Conservation (phyloP, 176 grass and related monocot species). For the Eragrostis nindensis region DNA sequence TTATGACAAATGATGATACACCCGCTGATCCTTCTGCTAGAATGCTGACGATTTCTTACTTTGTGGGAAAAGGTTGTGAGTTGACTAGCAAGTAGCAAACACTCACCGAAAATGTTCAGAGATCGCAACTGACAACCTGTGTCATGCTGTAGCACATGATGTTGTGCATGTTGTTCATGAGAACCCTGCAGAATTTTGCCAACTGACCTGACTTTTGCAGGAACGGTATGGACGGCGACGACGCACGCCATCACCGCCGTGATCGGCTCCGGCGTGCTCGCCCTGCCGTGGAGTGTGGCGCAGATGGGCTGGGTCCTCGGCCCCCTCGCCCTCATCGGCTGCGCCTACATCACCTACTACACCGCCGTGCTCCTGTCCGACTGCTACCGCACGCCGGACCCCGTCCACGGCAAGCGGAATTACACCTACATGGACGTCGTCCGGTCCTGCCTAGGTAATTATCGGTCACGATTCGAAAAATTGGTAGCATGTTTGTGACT, state of each 20-base stretch:
- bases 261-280: constrained; percentile 91
- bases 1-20: constrained; percentile 8
- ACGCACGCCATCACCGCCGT: constrained; percentile 88
- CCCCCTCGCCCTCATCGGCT: constrained; percentile 74
- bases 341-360: constrained; percentile 89
- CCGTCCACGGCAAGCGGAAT: constrained; percentile 88
- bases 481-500: neutral
- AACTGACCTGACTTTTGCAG: constrained; percentile 33
- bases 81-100: constrained; percentile 12
- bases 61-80: neutral
- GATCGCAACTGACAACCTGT: neutral
- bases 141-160: too few species aligned
- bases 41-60: neutral
- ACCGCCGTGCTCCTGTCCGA: constrained; percentile 81
- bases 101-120: constrained; percentile 10
- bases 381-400: constrained; percentile 88
- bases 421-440: constrained; percentile 95
- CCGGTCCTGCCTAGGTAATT: constrained; percentile 82
- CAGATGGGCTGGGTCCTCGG: constrained; percentile 96
- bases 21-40: neutral
- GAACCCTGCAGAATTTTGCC: neutral
- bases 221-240: constrained; percentile 92
- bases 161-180: too few species aligned
- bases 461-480: too few species aligned
- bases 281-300: constrained; percentile 95